Percentiles rank a stretch among this genome's conserved stretches.
Conservation (phyloP, 129 eudicot genomes). For the Centaurea solstitialis region DNA sequence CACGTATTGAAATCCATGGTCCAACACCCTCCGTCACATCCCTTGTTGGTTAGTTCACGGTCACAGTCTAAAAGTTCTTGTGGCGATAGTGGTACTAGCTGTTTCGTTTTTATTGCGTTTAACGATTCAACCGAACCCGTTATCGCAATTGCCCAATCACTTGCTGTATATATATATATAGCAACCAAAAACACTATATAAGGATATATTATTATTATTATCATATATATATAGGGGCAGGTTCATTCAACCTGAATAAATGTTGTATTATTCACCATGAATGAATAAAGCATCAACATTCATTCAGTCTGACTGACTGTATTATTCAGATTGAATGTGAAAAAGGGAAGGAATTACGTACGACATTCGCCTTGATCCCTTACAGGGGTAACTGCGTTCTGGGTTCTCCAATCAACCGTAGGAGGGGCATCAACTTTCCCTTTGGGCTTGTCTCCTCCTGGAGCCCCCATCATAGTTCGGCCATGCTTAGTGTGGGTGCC, state of each 20-base stretch:
- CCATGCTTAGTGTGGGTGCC: conserved; percentile 68
- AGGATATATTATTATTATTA: background rate
- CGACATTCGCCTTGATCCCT: conserved; percentile 94
- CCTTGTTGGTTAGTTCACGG: conserved; percentile 35
- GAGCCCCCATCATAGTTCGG: conserved; percentile 18
- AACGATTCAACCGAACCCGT: conserved; percentile 80
- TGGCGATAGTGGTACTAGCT: conserved; percentile 66
- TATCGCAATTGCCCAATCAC: conserved; percentile 94
- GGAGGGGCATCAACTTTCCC: conserved; percentile 42
- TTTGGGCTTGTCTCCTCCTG: conserved; percentile 33
- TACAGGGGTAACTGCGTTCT: conserved; percentile 60
- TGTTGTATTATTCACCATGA: background rate
- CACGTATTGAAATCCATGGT: conserved; percentile 62
- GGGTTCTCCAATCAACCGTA: conserved; percentile 74
- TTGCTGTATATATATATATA: conserved; percentile 40
- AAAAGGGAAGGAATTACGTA: conserved; percentile 15
- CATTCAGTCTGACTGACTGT: too few relatives aligned
- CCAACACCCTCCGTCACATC: conserved; percentile 84
- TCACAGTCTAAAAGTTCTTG: conserved; percentile 91
- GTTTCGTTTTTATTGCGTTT: conserved; percentile 63
- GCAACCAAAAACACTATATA: background rate
- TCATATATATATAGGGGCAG: too few relatives aligned
- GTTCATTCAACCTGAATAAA: too few relatives aligned
- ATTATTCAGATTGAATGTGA: too few relatives aligned
- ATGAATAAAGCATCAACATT: too few relatives aligned